Evolutionary conservation across 768 basidiomycete species (phyloP), one percentile per base, ranked within the genome.

Genomic region (Austroboletus festivus): DNA sequence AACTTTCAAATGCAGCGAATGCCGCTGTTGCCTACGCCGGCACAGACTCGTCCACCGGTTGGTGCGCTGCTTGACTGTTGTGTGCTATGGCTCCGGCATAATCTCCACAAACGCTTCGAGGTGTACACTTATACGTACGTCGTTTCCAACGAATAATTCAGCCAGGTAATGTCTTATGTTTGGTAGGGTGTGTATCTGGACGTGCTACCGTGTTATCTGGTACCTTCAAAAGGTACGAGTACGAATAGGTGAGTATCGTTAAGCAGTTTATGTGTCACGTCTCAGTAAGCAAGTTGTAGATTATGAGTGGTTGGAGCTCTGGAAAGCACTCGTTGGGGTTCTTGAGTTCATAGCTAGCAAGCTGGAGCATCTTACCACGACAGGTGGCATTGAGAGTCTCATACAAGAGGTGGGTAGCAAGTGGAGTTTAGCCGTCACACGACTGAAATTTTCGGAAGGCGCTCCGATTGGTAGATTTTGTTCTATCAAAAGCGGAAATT

Each of bases 11-110:
- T 24, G 33, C 38, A 82, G 83, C 76, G 78, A 50, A 45, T 74
- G 21, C 85, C 85, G 11, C 57, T 71, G 13, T 68, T 86, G 34
- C 75, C 82, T 1, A 46, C 62, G 11, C 58, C 71, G 8, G 58
- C 62, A 1, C 46, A 70, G 5, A 65, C 71, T 9, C 69, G 75
- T 42, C 71, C 80, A 1, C 75, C 76, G 1, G 52, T 83, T 21
- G 82, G 81, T 55, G 77, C 82, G 3, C 47, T 86, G 20, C 58
- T 87, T n/a, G 84, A 87, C 60, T 85, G 81, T 48, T 83, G 80
- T 54, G 72, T 83, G 6, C 69, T 87, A 13, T 87, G 83, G 83
- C 62, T 86, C 22, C 78, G 82, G 16, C 85, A 88, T 54, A 86
- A 85, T 58, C 65, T 87, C 24, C 81, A 85, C 47, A 83, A 77